Base-by-base conservation (phyloP, 495 filamentous ascomycete genomes). In the Neurospora hispaniola region DNA sequence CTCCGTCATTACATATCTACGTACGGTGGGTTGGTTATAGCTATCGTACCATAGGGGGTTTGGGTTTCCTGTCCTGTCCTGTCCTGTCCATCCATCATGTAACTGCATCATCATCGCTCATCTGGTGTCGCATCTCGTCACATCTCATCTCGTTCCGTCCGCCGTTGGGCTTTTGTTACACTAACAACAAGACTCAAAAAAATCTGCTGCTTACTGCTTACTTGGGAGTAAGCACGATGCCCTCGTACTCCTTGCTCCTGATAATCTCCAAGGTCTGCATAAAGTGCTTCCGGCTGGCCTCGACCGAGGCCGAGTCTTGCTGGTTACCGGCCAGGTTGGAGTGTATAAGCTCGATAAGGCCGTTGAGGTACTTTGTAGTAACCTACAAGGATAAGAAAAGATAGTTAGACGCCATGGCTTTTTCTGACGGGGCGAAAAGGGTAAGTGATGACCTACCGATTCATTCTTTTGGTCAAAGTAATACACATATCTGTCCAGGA, bases 381-480 rank as follows among this genome's bases (percentile, higher is more conserved):
- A 99, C 92, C 92, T 94, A n/a, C 3, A 38, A 38, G 35, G 39
- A 38, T 31, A 11, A 31, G n/a, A 2, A 5, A 31, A 35, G 71
- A 62, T 40, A 69, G 46, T 31, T 4, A 38, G 35, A 38, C 35
- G 35, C 2, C 35, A 38, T 38, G 35, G 35, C 1, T 5, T 38
- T 38, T 38, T 38, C 35, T 38, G 5, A 38, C 35, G 35, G 35
- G 35, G 35, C 35, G 35, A 38, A 38, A 5, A 38, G 35, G 35
- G 35, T 38, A 6, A 38, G 35, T 38, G 4, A 5, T 38, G 4
- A 38, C 35, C 3, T 83, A 93, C 95, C 66, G 93, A 95, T 83
- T 99, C 96, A 82, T 99, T 99, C 82, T 97, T 94, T 78, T 98
- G 94, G 82, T 99, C 96, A 82, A 97, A 99, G 82, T 98, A 98